Evolutionary conservation across 139 green algal species (phyloP), one percentile per base, ranked within the genome.

Genomic region (Dunaliella primolecta): DNA sequence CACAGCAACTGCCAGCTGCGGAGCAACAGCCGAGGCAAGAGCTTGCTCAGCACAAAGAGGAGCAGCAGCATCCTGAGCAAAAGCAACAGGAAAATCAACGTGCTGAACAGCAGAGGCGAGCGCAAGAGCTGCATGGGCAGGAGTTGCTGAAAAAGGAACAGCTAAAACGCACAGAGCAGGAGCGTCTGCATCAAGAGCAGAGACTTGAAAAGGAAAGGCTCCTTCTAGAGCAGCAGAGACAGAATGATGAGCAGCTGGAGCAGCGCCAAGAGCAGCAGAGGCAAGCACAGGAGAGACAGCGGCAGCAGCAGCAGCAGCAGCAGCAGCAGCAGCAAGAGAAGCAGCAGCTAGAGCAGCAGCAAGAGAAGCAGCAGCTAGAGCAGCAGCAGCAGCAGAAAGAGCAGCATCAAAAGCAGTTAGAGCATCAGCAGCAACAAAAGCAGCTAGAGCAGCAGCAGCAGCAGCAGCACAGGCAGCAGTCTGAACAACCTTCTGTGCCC

Each of bases 401-500:
- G 23, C 78, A 74, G 36, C 36, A 29, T 0, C 78, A n/a, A 3
- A 32, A 20, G 15, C 75, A 38, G 75, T 15, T 24, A 15, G 1
- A 80, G 15, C 15, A 33, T 2, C 75, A 32, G 15, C 15, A 55
- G 77, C 2, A 21, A 29, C 33, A 23, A 11, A 2, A 55, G 77
- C 77, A 81, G 77, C 77, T 55, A 55, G 30, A 77, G 55, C 33
- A 64, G 57, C 27, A 84, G 56, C 81, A 36, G 46, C 46, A 29
- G 35, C 0, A 81, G 81, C 75, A 81, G 75, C 75, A 81, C 31
- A 31, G 3, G 75, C 75, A 46, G 75, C 75, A 81, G 75, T n/a
- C n/a, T n/a, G n/a, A n/a, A n/a, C n/a, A n/a, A n/a, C n/a, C n/a
- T n/a, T n/a, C n/a, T n/a, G n/a, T n/a, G n/a, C n/a, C n/a, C n/a